Base-by-base conservation (phyloP, 2,329 filamentous ascomycete species). In the Capronia americana region DNA sequence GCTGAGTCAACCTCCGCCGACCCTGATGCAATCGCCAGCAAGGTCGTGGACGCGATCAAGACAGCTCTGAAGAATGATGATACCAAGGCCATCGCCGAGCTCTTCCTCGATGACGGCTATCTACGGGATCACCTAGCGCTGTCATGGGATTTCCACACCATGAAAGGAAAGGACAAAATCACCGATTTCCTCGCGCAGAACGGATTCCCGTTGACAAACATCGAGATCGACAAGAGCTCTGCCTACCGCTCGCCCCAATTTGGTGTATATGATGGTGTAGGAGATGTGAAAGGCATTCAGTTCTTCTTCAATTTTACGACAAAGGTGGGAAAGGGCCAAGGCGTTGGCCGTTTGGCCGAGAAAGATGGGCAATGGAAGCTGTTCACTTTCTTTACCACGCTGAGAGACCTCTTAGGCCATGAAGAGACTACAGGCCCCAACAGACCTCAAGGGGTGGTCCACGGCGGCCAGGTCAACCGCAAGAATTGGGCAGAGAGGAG, bases 401-500 rank as follows among this genome's bases (percentile, higher is more conserved):
- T 92, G 4, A 73, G 81, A 1, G 82, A 85, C 44, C 69, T 92
- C 4, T 84, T 79, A 3, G 85, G 83, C 0, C 77, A 83, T 58
- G 84, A 87, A 65, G 86, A 90, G 74, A 68, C 71, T 0, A 73
- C 81, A 1, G 79, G 82, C 1, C 72, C 72, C 0, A 80, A 79
- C 3, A 80, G 89, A 30, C 82, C 86, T 0, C 78, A 78, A 23
- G 89, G 89, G 0, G 86, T 83, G 4, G 77, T 83, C 48, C 86
- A 89, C 70, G 86, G 86, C 0, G 81, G 78, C 4, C 80, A 82
- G 60, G 74, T 77, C 0, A 83, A 80, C 1, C 77, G 85, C 0
- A 84, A 84, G 73, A 90, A 90, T 71, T 91, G 88, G 85, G 77
- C 81, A 3, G 86, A 89, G 67, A 80, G 79, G 57, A 81, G 87